phyloP scores from a whole-genome alignment of 1,284 basidiomycete species.

The Rhodotorula sp. region DNA sequence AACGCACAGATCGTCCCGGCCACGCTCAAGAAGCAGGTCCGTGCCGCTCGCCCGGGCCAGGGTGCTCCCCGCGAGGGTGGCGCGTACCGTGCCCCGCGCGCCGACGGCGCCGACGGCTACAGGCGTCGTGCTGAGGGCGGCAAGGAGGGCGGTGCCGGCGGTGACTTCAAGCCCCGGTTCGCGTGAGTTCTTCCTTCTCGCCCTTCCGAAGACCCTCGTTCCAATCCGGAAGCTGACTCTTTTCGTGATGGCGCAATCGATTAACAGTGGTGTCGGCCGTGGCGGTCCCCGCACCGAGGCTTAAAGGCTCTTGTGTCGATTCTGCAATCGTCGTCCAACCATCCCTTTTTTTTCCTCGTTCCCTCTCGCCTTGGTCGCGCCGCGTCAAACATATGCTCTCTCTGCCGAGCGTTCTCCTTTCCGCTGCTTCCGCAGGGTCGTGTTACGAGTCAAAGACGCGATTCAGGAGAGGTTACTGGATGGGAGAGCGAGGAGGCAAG shows the following conservation, averaged over 20 bases:
- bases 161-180: constrained; percentile 45
- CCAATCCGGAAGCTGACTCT: constrained; percentile 4
- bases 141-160: constrained; percentile 44
- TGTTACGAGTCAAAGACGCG: too few species aligned
- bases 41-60: constrained; percentile 64
- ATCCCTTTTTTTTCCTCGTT: background rate
- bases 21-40: constrained; percentile 88
- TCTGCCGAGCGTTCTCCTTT: background rate
- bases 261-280: constrained; percentile 77
- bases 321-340: background rate
- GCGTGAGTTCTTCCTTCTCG: constrained; percentile 20
- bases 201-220: constrained; percentile 45
- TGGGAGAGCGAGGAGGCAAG: too few species aligned
- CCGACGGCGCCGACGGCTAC: constrained; percentile 71
- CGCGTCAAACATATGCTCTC: too few species aligned
- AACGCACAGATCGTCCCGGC: constrained; percentile 75
- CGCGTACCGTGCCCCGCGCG: constrained; percentile 72
- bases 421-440: too few species aligned
- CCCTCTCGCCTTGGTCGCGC: background rate
- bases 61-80: constrained; percentile 57
- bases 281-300: constrained; percentile 63
- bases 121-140: constrained; percentile 58
- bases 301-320: constrained; percentile 18
- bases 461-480: too few species aligned
- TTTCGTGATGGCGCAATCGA: too few species aligned